phyloP scores from a whole-genome alignment of 2,329 filamentous ascomycete species.

The Orbilia quercus region DNA sequence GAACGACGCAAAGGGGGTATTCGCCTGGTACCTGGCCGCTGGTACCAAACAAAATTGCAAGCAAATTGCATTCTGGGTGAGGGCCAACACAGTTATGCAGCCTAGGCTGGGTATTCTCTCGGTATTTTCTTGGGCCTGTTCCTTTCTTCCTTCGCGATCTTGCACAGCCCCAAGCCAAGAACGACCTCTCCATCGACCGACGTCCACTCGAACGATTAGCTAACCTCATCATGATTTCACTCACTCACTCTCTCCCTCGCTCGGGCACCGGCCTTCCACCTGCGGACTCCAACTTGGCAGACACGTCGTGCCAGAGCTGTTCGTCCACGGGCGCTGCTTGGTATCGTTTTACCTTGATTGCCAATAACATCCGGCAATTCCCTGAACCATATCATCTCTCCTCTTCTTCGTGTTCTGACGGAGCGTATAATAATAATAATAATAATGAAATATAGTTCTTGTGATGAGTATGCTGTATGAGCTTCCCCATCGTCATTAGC shows the following conservation, averaged over 20 bases:
- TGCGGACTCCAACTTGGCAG: conserved; percentile 33
- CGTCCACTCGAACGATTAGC: conserved; percentile 1
- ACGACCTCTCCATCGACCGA: conserved; percentile 6
- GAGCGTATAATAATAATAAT: too few relatives aligned
- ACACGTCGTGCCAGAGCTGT: conserved; percentile 38
- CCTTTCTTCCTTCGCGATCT: conserved; percentile 13
- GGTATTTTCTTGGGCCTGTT: background rate
- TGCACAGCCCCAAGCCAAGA: conserved; percentile 55
- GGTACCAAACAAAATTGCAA: too few relatives aligned
- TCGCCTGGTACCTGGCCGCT: too few relatives aligned
- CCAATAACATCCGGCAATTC: background rate
- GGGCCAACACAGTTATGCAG: background rate
- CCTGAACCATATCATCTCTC: background rate
- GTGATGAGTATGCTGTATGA: background rate
- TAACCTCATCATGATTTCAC: conserved; percentile 43
- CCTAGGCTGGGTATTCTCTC: background rate
- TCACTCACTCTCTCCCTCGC: too few relatives aligned
- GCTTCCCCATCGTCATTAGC: conserved; percentile 36
- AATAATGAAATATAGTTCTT: too few relatives aligned
- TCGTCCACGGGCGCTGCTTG: conserved; percentile 19
- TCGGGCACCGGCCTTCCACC: conserved; percentile 19
- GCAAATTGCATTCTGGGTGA: too few relatives aligned
- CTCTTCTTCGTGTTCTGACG: too few relatives aligned
- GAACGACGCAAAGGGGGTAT: too few relatives aligned
- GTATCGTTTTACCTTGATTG: conserved; percentile 36